These are phyloP conservation scores for Daldinia childiae DNA, from an alignment of 495 filamentous ascomycete species.

Conservation along the genomic window DNA sequence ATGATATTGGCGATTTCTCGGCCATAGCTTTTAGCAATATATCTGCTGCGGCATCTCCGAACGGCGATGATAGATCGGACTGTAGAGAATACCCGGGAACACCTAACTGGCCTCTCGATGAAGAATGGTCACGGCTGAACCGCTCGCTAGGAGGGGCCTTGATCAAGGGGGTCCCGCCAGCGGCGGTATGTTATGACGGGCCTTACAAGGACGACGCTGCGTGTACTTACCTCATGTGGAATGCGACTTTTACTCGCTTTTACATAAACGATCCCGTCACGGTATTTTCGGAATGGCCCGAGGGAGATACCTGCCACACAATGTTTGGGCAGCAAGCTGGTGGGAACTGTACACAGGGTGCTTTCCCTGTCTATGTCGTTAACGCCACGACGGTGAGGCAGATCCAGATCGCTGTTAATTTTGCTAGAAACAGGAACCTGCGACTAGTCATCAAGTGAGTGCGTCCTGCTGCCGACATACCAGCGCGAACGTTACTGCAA, in stretches of 20 bases:
- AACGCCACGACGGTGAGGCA: slow-evolving; percentile 65
- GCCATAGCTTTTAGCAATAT: slow-evolving; percentile 46
- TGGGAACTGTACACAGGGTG: slow-evolving; percentile 62
- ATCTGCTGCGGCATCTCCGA: slow-evolving; percentile 9
- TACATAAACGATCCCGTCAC: slow-evolving; percentile 52
- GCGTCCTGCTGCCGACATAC: not conserved
- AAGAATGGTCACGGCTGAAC: slow-evolving; percentile 59
- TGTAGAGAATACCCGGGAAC: slow-evolving; percentile 64
- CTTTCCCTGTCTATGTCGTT: slow-evolving; percentile 67
- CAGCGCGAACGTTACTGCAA: slow-evolving; percentile 9
- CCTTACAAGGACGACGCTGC: slow-evolving; percentile 53
- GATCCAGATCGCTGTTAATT: slow-evolving; percentile 67
- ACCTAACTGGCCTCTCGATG: slow-evolving; percentile 54
- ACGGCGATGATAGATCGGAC: slow-evolving; percentile 7
- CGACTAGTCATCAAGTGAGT: slow-evolving; percentile 72
- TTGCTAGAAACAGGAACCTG: slow-evolving; percentile 67
- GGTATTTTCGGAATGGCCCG: slow-evolving; percentile 50
- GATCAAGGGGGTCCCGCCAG: slow-evolving; percentile 60
- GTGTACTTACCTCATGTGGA: slow-evolving; percentile 49
- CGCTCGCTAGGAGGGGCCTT: slow-evolving; percentile 56
- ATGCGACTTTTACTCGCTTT: slow-evolving; percentile 42
- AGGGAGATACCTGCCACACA: slow-evolving; percentile 55
- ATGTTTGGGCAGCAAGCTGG: slow-evolving; percentile 42
- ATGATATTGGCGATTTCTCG: slow-evolving; percentile 44
- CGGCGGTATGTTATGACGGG: slow-evolving; percentile 62